Percentiles rank a stretch among this genome's conserved stretches.
phyloP scores from a whole-genome alignment of 2,329 filamentous ascomycete genomes.

The Coniochaeta sp. region DNA sequence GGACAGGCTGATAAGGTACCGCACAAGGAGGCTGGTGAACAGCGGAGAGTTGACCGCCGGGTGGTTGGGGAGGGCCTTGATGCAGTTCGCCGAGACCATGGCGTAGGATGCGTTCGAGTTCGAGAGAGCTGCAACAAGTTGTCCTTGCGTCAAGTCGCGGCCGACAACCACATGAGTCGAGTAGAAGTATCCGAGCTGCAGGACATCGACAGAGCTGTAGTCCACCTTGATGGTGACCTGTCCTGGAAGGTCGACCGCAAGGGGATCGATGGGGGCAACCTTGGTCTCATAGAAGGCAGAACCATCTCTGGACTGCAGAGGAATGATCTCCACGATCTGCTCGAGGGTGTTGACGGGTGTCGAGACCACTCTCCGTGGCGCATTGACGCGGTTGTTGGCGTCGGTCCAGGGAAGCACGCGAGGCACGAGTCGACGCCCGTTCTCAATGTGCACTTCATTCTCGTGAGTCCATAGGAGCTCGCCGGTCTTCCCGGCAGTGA shows the following conservation, averaged over 20 bases:
- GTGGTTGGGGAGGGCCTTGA: slow-evolving; percentile 8
- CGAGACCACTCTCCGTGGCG: slow-evolving; percentile 26
- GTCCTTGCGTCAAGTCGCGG: slow-evolving; percentile 15
- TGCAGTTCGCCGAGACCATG: slow-evolving; percentile 12
- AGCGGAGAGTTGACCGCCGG: slow-evolving; percentile 1
- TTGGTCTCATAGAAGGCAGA: slow-evolving; percentile 14
- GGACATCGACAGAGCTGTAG: slow-evolving; percentile 27
- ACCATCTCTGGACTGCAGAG: slow-evolving; percentile 8
- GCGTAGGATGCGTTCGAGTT: slow-evolving; percentile 27
- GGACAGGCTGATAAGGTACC: slow-evolving; percentile 15
- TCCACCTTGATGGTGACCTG: slow-evolving; percentile 20
- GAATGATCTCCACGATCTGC: slow-evolving; percentile 20
- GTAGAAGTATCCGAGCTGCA: slow-evolving; percentile 13
- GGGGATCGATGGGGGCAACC: neutral
- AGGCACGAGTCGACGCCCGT: slow-evolving; percentile 25
- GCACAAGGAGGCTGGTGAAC: slow-evolving; percentile 16
- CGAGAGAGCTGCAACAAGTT: slow-evolving; percentile 21
- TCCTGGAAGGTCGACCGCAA: slow-evolving; percentile 3
- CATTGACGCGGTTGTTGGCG: slow-evolving; percentile 30
- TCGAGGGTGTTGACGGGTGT: slow-evolving; percentile 24
- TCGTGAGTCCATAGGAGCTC: slow-evolving; percentile 24
- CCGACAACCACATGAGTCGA: slow-evolving; percentile 26
- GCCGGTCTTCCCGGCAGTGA: slow-evolving; percentile 5
- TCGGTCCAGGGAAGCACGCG: slow-evolving; percentile 30
- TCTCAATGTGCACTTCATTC: slow-evolving; percentile 29